These are phyloP conservation scores for Ogataea chonburiensis DNA, from an alignment of 805 yeast genomes.

Conservation along the genomic window DNA sequence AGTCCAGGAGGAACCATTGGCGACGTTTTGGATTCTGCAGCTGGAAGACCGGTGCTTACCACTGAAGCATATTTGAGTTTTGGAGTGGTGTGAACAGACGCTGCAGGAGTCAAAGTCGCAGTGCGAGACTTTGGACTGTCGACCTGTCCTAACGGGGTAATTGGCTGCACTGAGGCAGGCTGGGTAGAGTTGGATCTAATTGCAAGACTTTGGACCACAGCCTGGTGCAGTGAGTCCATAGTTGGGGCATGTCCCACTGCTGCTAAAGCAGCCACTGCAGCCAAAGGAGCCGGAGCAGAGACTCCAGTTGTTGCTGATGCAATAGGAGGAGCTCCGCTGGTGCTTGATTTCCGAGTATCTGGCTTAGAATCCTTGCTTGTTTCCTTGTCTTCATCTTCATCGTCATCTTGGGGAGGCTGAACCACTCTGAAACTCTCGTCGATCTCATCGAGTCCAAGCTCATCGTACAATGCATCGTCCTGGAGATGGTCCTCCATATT, in stretches of 20 bases:
- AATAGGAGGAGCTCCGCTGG: neutral
- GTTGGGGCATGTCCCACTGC: conserved; percentile 4
- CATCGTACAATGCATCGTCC: conserved; percentile 90
- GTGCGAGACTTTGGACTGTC: conserved; percentile 22
- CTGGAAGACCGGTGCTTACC: conserved; percentile 19
- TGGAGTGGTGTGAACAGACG: conserved; percentile 35
- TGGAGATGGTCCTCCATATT: conserved; percentile 93
- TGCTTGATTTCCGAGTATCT: conserved; percentile 8
- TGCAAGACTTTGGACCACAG: conserved; percentile 3
- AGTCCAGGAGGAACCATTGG: conserved; percentile 12
- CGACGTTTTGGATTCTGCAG: conserved; percentile 15
- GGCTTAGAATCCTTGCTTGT: conserved; percentile 10
- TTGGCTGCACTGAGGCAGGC: neutral
- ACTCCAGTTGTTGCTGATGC: too few relatives aligned
- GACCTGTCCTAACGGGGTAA: conserved; percentile 8
- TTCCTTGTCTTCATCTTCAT: conserved; percentile 7
- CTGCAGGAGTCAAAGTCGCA: conserved; percentile 13
- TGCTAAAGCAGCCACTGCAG: conserved; percentile 14
- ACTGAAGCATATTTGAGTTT: conserved; percentile 38
- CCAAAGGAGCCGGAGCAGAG: conserved; percentile 14
- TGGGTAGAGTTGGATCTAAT: conserved; percentile 2
- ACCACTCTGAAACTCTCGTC: conserved; percentile 32
- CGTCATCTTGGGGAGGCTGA: conserved; percentile 11
- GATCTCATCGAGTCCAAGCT: conserved; percentile 63
- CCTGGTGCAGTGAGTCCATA: conserved; percentile 3